Evolutionary conservation across 805 yeast genomes (phyloP), one percentile per base, ranked within the genome.

Genomic region (Cyberlindnera meyerae): DNA sequence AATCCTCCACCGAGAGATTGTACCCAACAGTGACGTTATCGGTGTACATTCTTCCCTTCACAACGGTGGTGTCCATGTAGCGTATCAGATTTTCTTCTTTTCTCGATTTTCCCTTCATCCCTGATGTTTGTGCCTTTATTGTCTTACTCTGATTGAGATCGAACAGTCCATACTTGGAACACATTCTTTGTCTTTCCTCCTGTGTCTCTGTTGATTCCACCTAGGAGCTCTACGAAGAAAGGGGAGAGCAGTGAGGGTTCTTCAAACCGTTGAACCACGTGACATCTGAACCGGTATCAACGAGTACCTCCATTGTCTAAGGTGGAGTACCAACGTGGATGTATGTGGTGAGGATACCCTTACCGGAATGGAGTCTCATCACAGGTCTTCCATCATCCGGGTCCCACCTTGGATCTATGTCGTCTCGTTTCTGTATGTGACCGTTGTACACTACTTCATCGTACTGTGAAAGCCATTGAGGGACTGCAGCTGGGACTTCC

Each of bases 11-110:
- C 12, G 61, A 57, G 18, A 56, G 40, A 39, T 57, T 43, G 14
- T 49, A 46, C 6, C 39, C 43, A 22, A 42, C 9, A n/a, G 29
- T 29, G 17, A 44, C 4, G 1, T 24, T 22, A 29, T 57, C 65
- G 9, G 41, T 43, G 24, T 85, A 90, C 72, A 75, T 77, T 12
- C 49, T 42, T 8, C 84, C 85, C 3, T 51, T 33, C 6, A 77
- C 78, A 33, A 52, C 63, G 8, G 69, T 58, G 6, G 65, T 55
- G 45, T 76, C 82, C 30, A 24, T 27, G 20, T 39, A 39, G 9
- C 31, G 22, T 8, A 32, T 18, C n/a, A 33, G n/a, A n/a, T n/a
- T n/a, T n/a, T n/a, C n/a, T n/a, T n/a, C 25, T 24, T 15, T 27
- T 27, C 18, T 27, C 14, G 12, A n/a, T n/a, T 7, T 8, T 25